Evolutionary conservation across 225 moss, liverwort and hornwort species (phyloP).

Genomic region (Marchantia polymorpha): DNA sequence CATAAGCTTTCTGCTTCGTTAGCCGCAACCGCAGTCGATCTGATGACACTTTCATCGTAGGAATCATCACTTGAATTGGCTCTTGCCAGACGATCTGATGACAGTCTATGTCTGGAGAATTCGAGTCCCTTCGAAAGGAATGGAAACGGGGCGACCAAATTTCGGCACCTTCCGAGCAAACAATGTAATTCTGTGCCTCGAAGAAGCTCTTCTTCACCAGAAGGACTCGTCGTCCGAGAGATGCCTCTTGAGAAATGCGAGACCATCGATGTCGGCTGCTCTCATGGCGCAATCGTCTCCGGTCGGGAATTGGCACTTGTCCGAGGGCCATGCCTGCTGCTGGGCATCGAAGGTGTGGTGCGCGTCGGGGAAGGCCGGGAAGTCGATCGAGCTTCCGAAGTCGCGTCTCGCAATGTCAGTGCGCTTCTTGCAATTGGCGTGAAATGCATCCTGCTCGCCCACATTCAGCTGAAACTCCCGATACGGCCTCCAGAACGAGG

Average conservation of each 20-base stretch:
- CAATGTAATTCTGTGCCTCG: too few relatives aligned
- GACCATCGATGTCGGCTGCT: constrained; percentile 45
- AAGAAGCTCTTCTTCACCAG: too few relatives aligned
- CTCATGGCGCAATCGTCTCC: constrained; percentile 48
- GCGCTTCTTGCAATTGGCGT: constrained; percentile 38
- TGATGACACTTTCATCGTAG: too few relatives aligned
- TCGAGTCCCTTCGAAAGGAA: too few relatives aligned
- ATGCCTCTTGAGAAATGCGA: constrained; percentile 33
- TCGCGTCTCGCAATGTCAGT: constrained; percentile 18
- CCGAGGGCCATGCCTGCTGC: constrained; percentile 42
- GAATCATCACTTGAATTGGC: too few relatives aligned
- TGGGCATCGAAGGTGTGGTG: constrained; percentile 56
- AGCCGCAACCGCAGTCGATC: too few relatives aligned
- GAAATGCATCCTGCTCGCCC: constrained; percentile 44
- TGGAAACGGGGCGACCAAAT: too few relatives aligned
- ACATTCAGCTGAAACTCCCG: constrained; percentile 48
- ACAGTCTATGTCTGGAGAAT: too few relatives aligned
- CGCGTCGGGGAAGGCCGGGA: constrained; percentile 38
- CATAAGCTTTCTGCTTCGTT: too few relatives aligned
- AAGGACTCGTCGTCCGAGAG: neutral
- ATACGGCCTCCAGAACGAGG: constrained; percentile 58
- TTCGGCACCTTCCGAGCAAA: too few relatives aligned
- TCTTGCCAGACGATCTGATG: too few relatives aligned
- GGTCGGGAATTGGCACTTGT: constrained; percentile 1
- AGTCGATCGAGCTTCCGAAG: constrained; percentile 17